Base-by-base conservation (phyloP, 2,329 filamentous ascomycete genomes). In the Boeremia lycopersici region DNA sequence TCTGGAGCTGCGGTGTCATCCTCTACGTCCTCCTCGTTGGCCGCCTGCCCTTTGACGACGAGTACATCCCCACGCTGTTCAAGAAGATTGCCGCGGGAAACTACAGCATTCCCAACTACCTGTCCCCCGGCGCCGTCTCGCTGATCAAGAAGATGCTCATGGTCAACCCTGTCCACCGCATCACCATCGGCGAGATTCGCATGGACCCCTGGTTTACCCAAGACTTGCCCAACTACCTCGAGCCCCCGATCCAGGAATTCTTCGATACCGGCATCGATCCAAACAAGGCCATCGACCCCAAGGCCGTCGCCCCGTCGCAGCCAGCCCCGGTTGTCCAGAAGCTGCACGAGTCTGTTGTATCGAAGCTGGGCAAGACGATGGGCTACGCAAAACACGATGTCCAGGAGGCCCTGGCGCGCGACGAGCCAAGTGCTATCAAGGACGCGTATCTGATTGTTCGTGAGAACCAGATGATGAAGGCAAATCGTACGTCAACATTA, bases 361-460 rank as follows among this genome's bases (percentile, higher is more conserved):
- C 93, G 56, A 98, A 98, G 80, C 89, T 99, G 48, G 95, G 93
- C 69, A 95, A 93, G 78, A 97, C 92, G 0, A 98, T 99, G 93
- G 95, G 95, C 56, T 99, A 99, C 73, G 92, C 89, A 31, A 93
- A 91, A 73, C 89, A 89, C 58, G 95, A 99, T 79, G 93, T 99
- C 48, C 90, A 97, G 72, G 95, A 98, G 75, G 93, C 95, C 19
- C 80, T 99, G 59, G 89, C 89, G 68, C 92, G 91, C 52, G 87
- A 95, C 48, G 95, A 99, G 74, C 95, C 95, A 11, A 98, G 93
- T 54, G 93, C 95, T 10, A 97, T 99, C 81, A 99, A 99, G 78
- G 95, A 99, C 77, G 95, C 95, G 1, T 99, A 98, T 78, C 88
- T 97, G 77, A 99, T 99, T 74, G 91, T 99, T 25, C 87, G 93